phyloP scores from a whole-genome alignment of 75 land plant genomes.

The Chamaecyparis obtusa region DNA sequence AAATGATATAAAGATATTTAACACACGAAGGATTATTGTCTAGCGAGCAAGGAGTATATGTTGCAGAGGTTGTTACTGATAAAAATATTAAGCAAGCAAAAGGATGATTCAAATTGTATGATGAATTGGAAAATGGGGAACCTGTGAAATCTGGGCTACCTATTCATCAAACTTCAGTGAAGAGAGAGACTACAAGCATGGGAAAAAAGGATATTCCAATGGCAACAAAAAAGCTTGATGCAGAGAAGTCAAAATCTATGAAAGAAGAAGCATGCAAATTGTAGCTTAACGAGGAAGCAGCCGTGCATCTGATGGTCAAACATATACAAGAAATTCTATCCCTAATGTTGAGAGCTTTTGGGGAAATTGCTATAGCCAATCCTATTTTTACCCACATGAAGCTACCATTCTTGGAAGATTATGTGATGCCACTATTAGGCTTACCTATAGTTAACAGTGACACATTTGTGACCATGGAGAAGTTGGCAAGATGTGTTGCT shows the following conservation, averaged over 20 bases:
- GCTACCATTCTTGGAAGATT: constrained; percentile 84
- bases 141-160: constrained; percentile 27
- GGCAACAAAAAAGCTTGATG: constrained; percentile 51
- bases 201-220: constrained; percentile 75
- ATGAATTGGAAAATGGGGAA: constrained; percentile 39
- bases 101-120: constrained; percentile 67
- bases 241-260: constrained; percentile 76
- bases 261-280: constrained; percentile 95
- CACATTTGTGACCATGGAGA: constrained; percentile 76
- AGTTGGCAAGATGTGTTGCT: constrained; percentile 76
- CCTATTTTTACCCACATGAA: constrained; percentile 80
- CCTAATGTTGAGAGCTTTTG: constrained; percentile 74
- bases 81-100: constrained; percentile 65
- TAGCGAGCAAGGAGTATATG: constrained; percentile 90
- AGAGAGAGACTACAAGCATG: constrained; percentile 29
- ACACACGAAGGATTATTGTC: constrained; percentile 83
- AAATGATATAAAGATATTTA: no score
- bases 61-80: constrained; percentile 76
- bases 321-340: constrained; percentile 59
- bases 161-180: constrained; percentile 29
- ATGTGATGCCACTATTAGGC: no score
- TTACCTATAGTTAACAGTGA: constrained; percentile 68
- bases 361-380: constrained; percentile 80
- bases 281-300: constrained; percentile 80
- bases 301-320: constrained; percentile 60